phyloP scores from a whole-genome alignment of 1,284 basidiomycete species.

The Cutaneotrichosporon curvatum region DNA sequence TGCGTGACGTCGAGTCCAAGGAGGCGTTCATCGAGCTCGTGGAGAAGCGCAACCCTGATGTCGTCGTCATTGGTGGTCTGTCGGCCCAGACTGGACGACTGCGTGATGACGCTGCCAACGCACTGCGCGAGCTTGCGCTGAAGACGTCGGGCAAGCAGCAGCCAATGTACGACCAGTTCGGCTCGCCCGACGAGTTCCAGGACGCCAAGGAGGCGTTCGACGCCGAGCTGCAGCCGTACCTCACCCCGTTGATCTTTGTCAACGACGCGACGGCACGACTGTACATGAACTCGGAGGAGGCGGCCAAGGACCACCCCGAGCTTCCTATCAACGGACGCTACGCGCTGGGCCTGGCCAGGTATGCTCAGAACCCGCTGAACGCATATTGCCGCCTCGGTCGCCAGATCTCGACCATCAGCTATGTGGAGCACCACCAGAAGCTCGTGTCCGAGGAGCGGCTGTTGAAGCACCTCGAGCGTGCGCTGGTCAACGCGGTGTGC shows the following conservation, averaged over 20 bases:
- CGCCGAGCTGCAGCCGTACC: slow-evolving; percentile 18
- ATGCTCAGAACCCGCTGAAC: slow-evolving; percentile 86
- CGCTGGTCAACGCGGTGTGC: slow-evolving; percentile 82
- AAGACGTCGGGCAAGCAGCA: slow-evolving; percentile 23
- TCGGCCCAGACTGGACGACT: slow-evolving; percentile 61
- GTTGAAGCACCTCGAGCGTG: slow-evolving; percentile 71
- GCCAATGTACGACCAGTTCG: slow-evolving; percentile 30
- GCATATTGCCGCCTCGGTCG: slow-evolving; percentile 81
- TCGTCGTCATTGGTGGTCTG: slow-evolving; percentile 84
- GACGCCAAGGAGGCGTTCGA: slow-evolving; percentile 29
- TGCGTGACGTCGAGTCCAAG: slow-evolving; percentile 57
- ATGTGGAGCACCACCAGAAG: slow-evolving; percentile 79
- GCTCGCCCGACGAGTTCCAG: slow-evolving; percentile 33
- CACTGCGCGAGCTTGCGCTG: slow-evolving; percentile 40
- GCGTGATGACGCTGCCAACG: slow-evolving; percentile 53
- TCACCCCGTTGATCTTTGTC: slow-evolving; percentile 71
- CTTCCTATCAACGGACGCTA: slow-evolving; percentile 80
- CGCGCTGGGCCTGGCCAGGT: slow-evolving; percentile 88
- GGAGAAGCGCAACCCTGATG: slow-evolving; percentile 73
- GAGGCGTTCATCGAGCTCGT: slow-evolving; percentile 72
- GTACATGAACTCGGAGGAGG: slow-evolving; percentile 85
- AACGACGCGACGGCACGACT: slow-evolving; percentile 89
- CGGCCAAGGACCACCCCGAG: slow-evolving; percentile 75
- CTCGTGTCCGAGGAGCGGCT: slow-evolving; percentile 69
- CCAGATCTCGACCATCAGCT: slow-evolving; percentile 71